Conservation (phyloP, 495 filamentous ascomycete genomes). For the Hypoxylon subgilvum region DNA sequence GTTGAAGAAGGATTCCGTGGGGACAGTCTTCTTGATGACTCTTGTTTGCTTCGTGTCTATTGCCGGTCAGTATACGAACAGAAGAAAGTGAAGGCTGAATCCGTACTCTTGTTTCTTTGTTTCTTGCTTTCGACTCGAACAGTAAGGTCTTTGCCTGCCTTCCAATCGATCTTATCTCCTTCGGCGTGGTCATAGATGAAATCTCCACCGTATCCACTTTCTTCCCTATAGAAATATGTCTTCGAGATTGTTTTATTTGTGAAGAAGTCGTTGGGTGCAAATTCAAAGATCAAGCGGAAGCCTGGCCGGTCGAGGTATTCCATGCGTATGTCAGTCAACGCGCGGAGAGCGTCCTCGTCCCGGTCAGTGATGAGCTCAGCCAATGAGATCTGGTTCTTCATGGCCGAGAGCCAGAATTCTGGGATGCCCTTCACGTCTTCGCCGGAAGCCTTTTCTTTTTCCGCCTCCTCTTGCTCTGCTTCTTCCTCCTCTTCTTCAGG, state of each 20-base stretch:
- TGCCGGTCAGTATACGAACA: conserved; percentile 43
- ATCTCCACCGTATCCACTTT: conserved; percentile 96
- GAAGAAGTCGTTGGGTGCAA: conserved; percentile 93
- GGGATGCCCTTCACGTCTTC: conserved; percentile 76
- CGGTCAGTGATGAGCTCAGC: conserved; percentile 98
- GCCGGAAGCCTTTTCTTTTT: conserved; percentile 57
- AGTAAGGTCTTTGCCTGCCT: conserved; percentile 90
- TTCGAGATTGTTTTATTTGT: conserved; percentile 96
- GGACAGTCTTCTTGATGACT: conserved; percentile 97
- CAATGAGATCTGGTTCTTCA: conserved; percentile 98
- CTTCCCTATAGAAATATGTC: conserved; percentile 99
- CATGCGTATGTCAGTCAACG: conserved; percentile 94
- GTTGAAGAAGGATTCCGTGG: conserved; percentile 99
- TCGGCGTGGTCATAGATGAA: conserved; percentile 99
- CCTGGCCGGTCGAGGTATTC: conserved; percentile 98
- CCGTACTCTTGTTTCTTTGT: conserved; percentile 98
- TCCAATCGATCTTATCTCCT: conserved; percentile 98
- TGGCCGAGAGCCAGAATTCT: conserved; percentile 99
- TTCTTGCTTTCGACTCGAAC: conserved; percentile 97
- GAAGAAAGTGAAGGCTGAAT: neutral
- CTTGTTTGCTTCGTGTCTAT: conserved; percentile 98
- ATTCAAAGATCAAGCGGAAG: conserved; percentile 97
- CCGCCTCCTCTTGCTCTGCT: conserved; percentile 60
- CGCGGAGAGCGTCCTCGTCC: conserved; percentile 90
- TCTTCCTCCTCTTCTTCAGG: conserved; percentile 74